Base-by-base conservation (phyloP, 768 basidiomycete species). In the Kondoa malvinella region DNA sequence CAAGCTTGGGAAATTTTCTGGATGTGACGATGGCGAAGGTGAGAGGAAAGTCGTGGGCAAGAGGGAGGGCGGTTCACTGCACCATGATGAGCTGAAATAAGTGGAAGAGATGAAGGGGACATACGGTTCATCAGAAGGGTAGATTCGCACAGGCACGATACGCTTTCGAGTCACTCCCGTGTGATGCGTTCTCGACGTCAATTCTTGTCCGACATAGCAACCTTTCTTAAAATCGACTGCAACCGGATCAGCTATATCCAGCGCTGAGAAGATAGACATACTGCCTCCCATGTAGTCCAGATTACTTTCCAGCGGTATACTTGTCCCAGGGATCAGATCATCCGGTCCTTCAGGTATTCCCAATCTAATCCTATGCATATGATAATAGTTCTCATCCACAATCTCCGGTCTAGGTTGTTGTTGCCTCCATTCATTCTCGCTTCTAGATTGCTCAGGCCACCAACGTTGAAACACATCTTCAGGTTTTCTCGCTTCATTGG, bases 191-290 rank as follows among this genome's bases (percentile, higher is more conserved):
- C 95, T 84, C 3, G 95, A 92, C 0, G 92, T 96, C 56, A 97
- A 81, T 74, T 97, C 95, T 80, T 99, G 95, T 8, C 95, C 95
- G 3, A 97, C 86, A 75, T 96, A 97, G 75, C 95, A 99, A 1
- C 95, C 95, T 79, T 99, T 99, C 67, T 89, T 81, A 77, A 95
- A 96, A 77, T 96, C 91, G 75, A 97, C 92, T 87, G 71, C 2
- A 56, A 64, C 81, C 57, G 64, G 31, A 71, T 29, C 66, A 70
- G 31, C 56, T 56, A 70, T 60, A 66, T 58, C 67, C 34, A 25
- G 61, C 31, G 8, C 57, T 32, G 15, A 73, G 50, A 33, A 65
- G 59, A 57, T 61, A 34, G 30, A 81, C 87, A 78, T 73, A 95
- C 92, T 79, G 74, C 85, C 94, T 63, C 92, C 91, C 88, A 96